Evolutionary conservation across 2,329 filamentous ascomycete genomes (phyloP), one percentile per base, ranked within the genome.

Genomic region (Cercospora zeae-maydis): DNA sequence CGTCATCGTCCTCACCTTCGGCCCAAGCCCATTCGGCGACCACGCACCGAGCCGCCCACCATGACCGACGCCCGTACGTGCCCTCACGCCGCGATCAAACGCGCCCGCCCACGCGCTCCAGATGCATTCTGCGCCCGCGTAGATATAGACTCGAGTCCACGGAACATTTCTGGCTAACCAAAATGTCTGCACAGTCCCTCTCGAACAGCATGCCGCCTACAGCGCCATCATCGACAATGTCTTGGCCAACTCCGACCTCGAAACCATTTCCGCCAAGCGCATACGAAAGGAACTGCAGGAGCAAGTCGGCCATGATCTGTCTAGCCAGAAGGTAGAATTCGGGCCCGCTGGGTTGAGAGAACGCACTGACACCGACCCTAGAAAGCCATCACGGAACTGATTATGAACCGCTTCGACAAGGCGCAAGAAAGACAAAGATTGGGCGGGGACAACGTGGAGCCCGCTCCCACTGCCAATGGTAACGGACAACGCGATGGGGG

Each of bases 211-310:
- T 14, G 71, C 72, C n/a, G 64, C 72, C 9, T 75, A 86, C 73
- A 78, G 81, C 49, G 76, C 77, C 69, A 85, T 88, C 73, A 88
- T 88, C 69, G 86, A 88, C 74, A 78, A 79, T 33, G 88, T 88
- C 69, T 79, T 88, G 56, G 80, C 80, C 49, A 77, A 77, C 59
- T 85, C 84, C 72, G 86, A 88, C 70, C 78, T 88, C 31, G 84
- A 84, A 66, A 87, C 84, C 59, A 83, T 88, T 67, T 87, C 86
- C 36, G 84, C 85, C 63, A 88, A 88, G 77, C 80, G 81, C 69
- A 87, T 88, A 74, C 83, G 86, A 67, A 86, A 85, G 74, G 84
- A 83, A 30, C 78, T 88, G 42, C 84, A 88, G 72, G 84, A 84
- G 70, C 78, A 77, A 64, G 81, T 88, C 58, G 81, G 83, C 70